phyloP scores from a whole-genome alignment of 2,329 filamentous ascomycete genomes.

The Didymella exigua region DNA sequence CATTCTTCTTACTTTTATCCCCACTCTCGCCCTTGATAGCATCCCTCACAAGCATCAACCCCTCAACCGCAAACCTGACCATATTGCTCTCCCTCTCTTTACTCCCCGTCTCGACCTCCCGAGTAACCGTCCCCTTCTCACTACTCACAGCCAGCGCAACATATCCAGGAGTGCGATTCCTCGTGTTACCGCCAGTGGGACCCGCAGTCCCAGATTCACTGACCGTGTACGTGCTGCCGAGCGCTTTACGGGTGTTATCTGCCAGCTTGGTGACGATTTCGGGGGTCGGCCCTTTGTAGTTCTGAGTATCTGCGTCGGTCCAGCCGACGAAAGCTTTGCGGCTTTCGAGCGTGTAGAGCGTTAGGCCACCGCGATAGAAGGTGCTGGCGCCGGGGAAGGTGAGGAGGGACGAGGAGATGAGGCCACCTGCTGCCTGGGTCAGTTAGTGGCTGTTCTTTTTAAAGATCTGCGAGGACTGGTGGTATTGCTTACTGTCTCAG shows the following conservation, averaged over 20 bases:
- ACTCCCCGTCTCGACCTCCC: slow-evolving; percentile 62
- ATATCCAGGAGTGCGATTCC: slow-evolving; percentile 66
- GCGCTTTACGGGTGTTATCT: slow-evolving; percentile 59
- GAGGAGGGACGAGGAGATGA: slow-evolving; percentile 65
- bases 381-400: slow-evolving; percentile 63
- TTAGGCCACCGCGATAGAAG: slow-evolving; percentile 67
- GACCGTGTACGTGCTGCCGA: slow-evolving; percentile 63
- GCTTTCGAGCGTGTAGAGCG: slow-evolving; percentile 65
- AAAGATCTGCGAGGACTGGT: not conserved
- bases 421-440: slow-evolving; percentile 64
- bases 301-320: slow-evolving; percentile 59
- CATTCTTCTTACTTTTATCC: not conserved
- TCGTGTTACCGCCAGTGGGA: slow-evolving; percentile 61
- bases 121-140: slow-evolving; percentile 57
- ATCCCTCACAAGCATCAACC: slow-evolving; percentile 61
- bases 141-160: slow-evolving; percentile 66
- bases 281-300: slow-evolving; percentile 65
- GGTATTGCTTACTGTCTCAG: slow-evolving; percentile 68
- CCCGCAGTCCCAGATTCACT: slow-evolving; percentile 69
- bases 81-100: slow-evolving; percentile 66
- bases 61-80: slow-evolving; percentile 66
- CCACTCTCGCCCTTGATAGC: slow-evolving; percentile 53
- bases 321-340: slow-evolving; percentile 65
- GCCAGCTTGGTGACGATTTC: slow-evolving; percentile 63
- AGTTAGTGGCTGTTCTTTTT: slow-evolving; percentile 1